Evolutionary conservation across 2,329 filamentous ascomycete genomes (phyloP), one percentile per base, ranked within the genome.

Genomic region (Colletotrichum sp.): DNA sequence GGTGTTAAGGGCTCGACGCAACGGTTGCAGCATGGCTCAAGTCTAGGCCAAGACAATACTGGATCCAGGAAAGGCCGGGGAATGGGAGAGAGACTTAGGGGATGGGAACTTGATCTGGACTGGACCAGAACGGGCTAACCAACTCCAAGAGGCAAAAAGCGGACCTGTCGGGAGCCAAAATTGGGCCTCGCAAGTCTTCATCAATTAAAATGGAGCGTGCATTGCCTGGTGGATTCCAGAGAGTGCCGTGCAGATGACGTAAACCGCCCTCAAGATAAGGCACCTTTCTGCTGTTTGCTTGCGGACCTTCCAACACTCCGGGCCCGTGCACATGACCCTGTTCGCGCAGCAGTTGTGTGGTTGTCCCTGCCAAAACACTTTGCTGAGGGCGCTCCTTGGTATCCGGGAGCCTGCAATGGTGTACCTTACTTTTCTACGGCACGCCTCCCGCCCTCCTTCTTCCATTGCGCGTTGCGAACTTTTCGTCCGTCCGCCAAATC

Each of bases 291-390:
- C 44, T 64, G 32, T 12, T 69, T 26, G 74, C 49, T 76, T 74
- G 64, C 73, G 73, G 73, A 73, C 73, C 65, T 75, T 59, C 26
- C 70, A 76, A 65, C 70, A 36, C n/a, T 26, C 65, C 59, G 74
- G 74, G 74, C 52, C 74, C 71, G 70, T 76, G 74, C 74, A 69
- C 74, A 69, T 71, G 74, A 66, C 74, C 74, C 28, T 34, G 70
- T 69, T 44, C 63, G n/a, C 44, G 44, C 44, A 71, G 34, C 30
- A 34, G 59, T 32, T 30, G 36, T 21, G 26, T 18, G 44, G 44
- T 52, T 13, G 63, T 72, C 34, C 73, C 69, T 49, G 55, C 32
- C 66, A 44, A 69, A 69, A 57, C 49, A 59, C 65, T 69, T 59
- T 39, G 18, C 26, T 26, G 18, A 44, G 15, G 49, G 39, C 7